Base-by-base conservation (phyloP, 1,139 yeast genomes). In the Yamadazyma siamensis region DNA sequence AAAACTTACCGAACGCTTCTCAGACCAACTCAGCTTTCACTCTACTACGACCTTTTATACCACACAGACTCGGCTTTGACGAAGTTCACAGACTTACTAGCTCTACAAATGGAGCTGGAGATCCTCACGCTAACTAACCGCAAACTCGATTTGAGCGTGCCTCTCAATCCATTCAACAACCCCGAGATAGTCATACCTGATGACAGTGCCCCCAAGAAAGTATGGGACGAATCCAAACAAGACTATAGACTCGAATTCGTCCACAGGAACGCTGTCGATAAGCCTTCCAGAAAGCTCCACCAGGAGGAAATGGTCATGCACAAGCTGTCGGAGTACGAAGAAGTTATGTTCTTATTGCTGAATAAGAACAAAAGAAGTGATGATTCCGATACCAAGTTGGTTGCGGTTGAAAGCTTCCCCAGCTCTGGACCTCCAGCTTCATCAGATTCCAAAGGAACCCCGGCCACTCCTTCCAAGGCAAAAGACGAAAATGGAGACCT, bases 311-410 rank as follows among this genome's bases (percentile, higher is more conserved):
- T 66, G 47, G 57, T 65, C 4, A 46, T 67, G 42, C 95, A 86
- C 49, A 84, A 84, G 47, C 81, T 85, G 21, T 79, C 89, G 3
- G 94, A 88, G 42, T 88, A 85, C 56, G 97, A 91, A 56, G 95
- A 86, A 52, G 68, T 88, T 50, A 89, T 91, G 97, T 58, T 67
- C 35, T 55, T 68, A 29, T 53, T 68, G 29, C 65, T 73, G 3
- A 63, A 59, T 44, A 67, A 64, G 38, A 60, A 61, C 44, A 64
- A 56, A 38, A 54, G 56, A 29, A 46, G 58, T 9, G 72, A 67
- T 31, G 70, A 65, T 32, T 43, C 58, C 4, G 71, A 62, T 21
- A 61, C 62, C 35, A 61, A 60, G 31, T 58, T 67, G 47, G 63
- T 67, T 26, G 62, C 63, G 13, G 71, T 65, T 10, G 71, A 65